These are phyloP conservation scores for Panicum miliaceum DNA, from an alignment of 176 grass and related monocot species.

Conservation along the genomic window DNA sequence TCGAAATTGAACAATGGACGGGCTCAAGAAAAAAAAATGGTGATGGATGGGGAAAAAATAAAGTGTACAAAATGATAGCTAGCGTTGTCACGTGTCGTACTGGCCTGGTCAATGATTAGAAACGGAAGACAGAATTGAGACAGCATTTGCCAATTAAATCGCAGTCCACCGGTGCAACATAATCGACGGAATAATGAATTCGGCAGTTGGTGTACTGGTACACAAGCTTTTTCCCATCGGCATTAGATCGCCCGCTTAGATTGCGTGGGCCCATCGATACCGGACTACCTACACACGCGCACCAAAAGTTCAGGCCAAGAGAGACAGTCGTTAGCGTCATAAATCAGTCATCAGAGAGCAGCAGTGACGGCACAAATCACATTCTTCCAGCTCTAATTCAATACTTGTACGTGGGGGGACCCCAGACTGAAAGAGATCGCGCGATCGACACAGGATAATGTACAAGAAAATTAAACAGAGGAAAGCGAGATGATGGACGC, in stretches of 20 bases:
- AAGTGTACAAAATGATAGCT: neutral
- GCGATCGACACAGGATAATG: neutral
- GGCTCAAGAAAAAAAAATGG: neutral
- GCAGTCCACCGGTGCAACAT: neutral
- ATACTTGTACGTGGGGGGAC: neutral
- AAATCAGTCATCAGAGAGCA: conserved; percentile 27
- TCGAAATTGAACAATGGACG: neutral
- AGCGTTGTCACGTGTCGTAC: neutral
- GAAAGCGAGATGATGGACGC: neutral
- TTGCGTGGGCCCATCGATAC: conserved; percentile 38
- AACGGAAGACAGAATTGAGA: too few species aligned
- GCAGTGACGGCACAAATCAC: conserved; percentile 26
- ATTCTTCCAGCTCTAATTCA: conserved; percentile 5
- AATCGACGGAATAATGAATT: conserved; percentile 8
- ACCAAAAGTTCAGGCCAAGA: conserved; percentile 9
- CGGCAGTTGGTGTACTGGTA: neutral
- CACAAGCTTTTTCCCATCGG: neutral
- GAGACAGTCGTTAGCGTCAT: conserved; percentile 23
- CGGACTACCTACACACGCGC: neutral
- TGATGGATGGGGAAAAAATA: neutral
- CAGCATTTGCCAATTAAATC: neutral
- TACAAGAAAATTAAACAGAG: neutral
- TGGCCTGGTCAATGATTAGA: neutral
- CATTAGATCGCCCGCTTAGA: conserved; percentile 37
- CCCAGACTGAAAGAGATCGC: neutral